Evolutionary conservation across 768 basidiomycete species (phyloP).

Genomic region (Kwoniella bestiolae): DNA sequence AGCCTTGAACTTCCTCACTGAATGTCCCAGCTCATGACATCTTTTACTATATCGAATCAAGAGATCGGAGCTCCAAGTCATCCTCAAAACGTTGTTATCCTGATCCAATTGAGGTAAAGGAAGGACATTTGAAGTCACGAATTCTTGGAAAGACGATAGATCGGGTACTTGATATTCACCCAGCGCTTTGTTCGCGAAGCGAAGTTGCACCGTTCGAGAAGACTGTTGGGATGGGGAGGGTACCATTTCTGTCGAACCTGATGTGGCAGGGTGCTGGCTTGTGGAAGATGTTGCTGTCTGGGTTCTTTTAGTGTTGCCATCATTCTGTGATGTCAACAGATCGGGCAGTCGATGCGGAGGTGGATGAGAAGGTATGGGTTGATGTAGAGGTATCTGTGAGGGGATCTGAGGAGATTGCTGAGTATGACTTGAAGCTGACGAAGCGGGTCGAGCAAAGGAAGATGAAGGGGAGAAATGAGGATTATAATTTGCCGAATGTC

Average conservation of each 20-base stretch:
- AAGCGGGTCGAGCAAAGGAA: not conserved
- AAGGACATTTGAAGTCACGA: constrained; percentile 30
- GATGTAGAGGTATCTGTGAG: constrained; percentile 11
- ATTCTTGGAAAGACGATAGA: constrained; percentile 25
- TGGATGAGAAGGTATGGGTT: constrained; percentile 20
- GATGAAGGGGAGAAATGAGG: constrained; percentile 6
- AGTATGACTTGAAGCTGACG: not conserved
- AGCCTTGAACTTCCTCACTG: constrained; percentile 18
- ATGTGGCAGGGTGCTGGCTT: not conserved
- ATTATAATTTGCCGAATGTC: not conserved
- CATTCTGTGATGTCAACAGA: not conserved
- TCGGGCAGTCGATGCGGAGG: constrained; percentile 13
- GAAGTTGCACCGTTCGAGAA: not conserved
- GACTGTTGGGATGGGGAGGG: not conserved
- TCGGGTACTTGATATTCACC: constrained; percentile 26
- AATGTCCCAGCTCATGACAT: constrained; percentile 36
- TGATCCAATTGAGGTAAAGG: constrained; percentile 27
- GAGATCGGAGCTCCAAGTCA: constrained; percentile 10
- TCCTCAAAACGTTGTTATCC: not conserved
- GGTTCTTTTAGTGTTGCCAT: not conserved
- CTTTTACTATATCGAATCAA: constrained; percentile 28
- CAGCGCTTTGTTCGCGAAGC: constrained; percentile 3
- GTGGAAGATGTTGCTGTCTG: not conserved
- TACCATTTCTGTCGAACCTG: not conserved
- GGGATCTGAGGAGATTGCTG: constrained; percentile 16